Base-by-base conservation (phyloP, 768 basidiomycete species). In the Leccinum sublutescens region DNA sequence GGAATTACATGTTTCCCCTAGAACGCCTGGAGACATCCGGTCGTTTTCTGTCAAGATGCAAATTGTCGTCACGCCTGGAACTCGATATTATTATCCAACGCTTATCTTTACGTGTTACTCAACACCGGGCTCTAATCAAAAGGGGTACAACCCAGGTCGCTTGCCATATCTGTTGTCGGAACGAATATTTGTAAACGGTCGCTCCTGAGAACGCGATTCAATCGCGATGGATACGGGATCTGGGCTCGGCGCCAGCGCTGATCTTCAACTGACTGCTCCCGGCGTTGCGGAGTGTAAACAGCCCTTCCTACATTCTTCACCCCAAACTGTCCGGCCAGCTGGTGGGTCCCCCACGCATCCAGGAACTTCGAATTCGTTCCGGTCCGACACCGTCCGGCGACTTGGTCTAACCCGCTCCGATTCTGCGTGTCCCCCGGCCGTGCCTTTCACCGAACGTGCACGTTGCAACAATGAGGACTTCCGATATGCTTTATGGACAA, bases 211-310 rank as follows among this genome's bases (percentile, higher is more conserved):
- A 29, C 40, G 52, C 23, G 15, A 53, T 54, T 53, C 31, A 19
- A 61, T 66, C 48, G 50, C 60, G 64, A 67, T 56, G 25, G 17
- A 25, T 61, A 59, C 67, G 67, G 56, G 58, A 54, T 61, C 57
- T 36, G 34, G 34, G 12, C 34, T 36, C 34, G 14, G 34, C 14
- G 14, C 14, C 15, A 57, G 19, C 61, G 40, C 14, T 50, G 50
- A 50, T 27, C 40, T 33, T 15, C n/a, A n/a, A 45, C n/a, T 45
- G 43, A 36, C n/a, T 45, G 0, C 43, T 45, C 19, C 43, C 43
- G 19, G 34, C 34, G 14, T 15, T 36, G 34, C 34, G 34, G 34
- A 36, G 34, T 7, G 6, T 36, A 36, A 36, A 36, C 34, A 15
- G 10, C 34, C 14, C 34, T 36, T 34, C 14, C 14, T 36, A 15